Percentiles rank a stretch among this genome's conserved stretches.
Evolutionary conservation across 1,139 yeast species (phyloP).

Genomic region (Suhomyces maxii): DNA sequence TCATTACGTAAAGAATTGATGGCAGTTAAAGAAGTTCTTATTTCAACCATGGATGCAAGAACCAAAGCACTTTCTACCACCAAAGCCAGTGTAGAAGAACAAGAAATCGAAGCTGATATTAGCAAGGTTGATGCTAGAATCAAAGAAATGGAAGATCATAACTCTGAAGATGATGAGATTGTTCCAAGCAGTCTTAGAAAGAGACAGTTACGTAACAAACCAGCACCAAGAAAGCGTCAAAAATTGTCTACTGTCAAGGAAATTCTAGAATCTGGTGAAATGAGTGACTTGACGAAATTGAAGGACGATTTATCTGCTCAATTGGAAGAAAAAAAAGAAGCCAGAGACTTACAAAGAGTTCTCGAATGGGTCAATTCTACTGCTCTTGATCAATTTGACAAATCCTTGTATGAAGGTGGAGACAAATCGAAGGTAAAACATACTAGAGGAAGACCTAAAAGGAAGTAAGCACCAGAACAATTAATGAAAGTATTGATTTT

Average conservation of each 20-base stretch:
- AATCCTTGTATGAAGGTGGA: conserved; percentile 61
- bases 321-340: conserved; percentile 32
- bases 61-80: conserved; percentile 50
- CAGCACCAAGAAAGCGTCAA: conserved; percentile 22
- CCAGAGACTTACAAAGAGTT: conserved; percentile 47
- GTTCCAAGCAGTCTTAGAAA: conserved; percentile 16
- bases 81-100: conserved; percentile 42
- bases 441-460: conserved; percentile 9
- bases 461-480: background rate
- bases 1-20: conserved; percentile 62
- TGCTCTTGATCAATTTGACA: conserved; percentile 53
- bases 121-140: conserved; percentile 19
- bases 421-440: conserved; percentile 33
- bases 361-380: conserved; percentile 62
- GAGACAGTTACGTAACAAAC: conserved; percentile 17
- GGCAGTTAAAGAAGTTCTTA: conserved; percentile 54
- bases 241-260: conserved; percentile 27
- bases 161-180: conserved; percentile 20
- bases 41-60: conserved; percentile 60
- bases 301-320: conserved; percentile 27
- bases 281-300: conserved; percentile 31
- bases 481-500: too few relatives aligned
- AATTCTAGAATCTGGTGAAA: conserved; percentile 28
- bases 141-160: conserved; percentile 21
- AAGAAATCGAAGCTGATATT: conserved; percentile 24